Percentiles rank a stretch among this genome's conserved stretches.
phyloP scores from a whole-genome alignment of 225 moss, liverwort and hornwort genomes.

The Bryum argenteum region DNA sequence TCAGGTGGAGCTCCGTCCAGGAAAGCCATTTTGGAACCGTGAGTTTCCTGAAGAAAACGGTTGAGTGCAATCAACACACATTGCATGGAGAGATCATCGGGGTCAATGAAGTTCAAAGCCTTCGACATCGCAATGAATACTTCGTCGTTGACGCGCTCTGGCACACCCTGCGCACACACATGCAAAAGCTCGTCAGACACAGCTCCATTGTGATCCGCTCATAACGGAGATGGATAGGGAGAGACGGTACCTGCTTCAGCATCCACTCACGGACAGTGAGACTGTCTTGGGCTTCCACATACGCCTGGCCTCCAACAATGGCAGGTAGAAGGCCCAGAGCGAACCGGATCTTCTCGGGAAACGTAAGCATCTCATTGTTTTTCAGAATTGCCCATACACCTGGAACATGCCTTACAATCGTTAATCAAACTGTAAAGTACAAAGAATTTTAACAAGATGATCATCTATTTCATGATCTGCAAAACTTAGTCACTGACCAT shows the following conservation, averaged over 20 bases:
- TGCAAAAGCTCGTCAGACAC: slow-evolving; percentile 4
- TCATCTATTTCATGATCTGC: neutral
- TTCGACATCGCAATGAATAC: slow-evolving; percentile 99
- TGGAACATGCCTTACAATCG: slow-evolving; percentile 31
- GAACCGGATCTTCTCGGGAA: slow-evolving; percentile 86
- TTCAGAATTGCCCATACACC: slow-evolving; percentile 95
- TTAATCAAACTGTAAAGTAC: neutral
- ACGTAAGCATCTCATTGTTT: slow-evolving; percentile 92
- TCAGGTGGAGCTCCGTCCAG: slow-evolving; percentile 96
- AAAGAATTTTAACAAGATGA: neutral
- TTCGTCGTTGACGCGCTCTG: slow-evolving; percentile 92
- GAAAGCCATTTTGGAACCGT: slow-evolving; percentile 99
- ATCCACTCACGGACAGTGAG: slow-evolving; percentile 99
- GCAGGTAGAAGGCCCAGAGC: slow-evolving; percentile 93
- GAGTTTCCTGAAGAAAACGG: slow-evolving; percentile 94
- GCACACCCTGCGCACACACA: slow-evolving; percentile 75
- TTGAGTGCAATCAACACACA: slow-evolving; percentile 95
- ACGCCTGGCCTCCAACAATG: slow-evolving; percentile 88
- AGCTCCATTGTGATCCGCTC: too few relatives aligned
- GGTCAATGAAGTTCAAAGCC: slow-evolving; percentile 96
- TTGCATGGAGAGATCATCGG: slow-evolving; percentile 98
- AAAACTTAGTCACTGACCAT: slow-evolving; percentile 53
- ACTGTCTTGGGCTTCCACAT: slow-evolving; percentile 93
- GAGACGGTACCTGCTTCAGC: slow-evolving; percentile 66
- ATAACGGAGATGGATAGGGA: neutral